Evolutionary conservation across 352 stramenopile genomes (phyloP).

Genomic region (Pythium coloratum): DNA sequence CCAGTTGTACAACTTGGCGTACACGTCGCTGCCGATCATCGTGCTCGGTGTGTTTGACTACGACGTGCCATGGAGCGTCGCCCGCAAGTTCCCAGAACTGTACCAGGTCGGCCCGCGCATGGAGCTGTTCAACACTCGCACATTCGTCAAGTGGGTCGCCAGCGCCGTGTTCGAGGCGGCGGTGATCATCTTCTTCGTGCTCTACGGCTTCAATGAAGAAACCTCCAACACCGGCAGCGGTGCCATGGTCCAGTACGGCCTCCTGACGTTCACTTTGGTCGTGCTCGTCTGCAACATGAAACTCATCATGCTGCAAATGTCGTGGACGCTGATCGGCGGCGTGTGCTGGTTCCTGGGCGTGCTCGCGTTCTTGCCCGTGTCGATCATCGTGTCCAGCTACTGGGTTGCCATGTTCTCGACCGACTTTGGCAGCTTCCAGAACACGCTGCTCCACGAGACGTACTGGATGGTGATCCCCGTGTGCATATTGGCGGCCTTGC

Average conservation of each 20-base stretch:
- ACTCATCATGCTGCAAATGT: slow-evolving; percentile 80
- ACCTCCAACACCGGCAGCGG: slow-evolving; percentile 82
- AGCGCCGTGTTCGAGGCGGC: slow-evolving; percentile 69
- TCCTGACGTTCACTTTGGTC: slow-evolving; percentile 92
- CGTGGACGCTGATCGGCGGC: slow-evolving; percentile 54
- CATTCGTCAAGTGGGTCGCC: slow-evolving; percentile 86
- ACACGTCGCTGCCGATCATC: slow-evolving; percentile 92
- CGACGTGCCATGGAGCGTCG: slow-evolving; percentile 71
- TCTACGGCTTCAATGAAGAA: slow-evolving; percentile 76
- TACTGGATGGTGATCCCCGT: slow-evolving; percentile 78
- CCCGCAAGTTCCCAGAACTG: slow-evolving; percentile 67
- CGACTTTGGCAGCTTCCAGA: slow-evolving; percentile 76
- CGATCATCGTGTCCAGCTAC: slow-evolving; percentile 63
- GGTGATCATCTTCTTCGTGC: slow-evolving; percentile 68
- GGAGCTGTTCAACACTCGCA: slow-evolving; percentile 82
- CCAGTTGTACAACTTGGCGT: slow-evolving; percentile 94
- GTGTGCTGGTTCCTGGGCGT: slow-evolving; percentile 64
- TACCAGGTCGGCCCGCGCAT: slow-evolving; percentile 75
- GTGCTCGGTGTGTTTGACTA: slow-evolving; percentile 77
- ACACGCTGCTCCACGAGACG: slow-evolving; percentile 57
- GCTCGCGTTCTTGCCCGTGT: slow-evolving; percentile 62
- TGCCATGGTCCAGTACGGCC: slow-evolving; percentile 90
- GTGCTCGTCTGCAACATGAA: slow-evolving; percentile 95
- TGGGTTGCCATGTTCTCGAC: slow-evolving; percentile 59
- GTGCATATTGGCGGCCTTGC: slow-evolving; percentile 47